Conservation (phyloP, 2,329 filamentous ascomycete genomes). For the Byssochlamys sp. region DNA sequence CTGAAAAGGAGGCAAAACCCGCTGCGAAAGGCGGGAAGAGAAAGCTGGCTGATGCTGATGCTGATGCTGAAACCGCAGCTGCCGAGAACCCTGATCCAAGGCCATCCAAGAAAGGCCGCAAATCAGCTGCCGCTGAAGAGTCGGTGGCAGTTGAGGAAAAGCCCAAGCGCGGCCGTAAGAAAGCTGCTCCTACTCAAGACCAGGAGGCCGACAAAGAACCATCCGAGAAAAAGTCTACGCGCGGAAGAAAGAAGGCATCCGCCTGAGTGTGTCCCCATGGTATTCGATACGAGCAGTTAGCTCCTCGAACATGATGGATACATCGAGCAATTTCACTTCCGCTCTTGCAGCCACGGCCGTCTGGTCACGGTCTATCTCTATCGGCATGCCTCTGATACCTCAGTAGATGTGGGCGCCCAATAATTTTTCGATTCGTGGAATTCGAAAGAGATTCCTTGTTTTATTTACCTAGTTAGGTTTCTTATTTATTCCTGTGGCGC, state of each 20-base stretch:
- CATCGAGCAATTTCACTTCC: background rate
- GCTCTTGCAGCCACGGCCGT: background rate
- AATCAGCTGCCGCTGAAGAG: constrained; percentile 3
- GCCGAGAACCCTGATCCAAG: background rate
- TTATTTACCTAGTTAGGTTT: background rate
- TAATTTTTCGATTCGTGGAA: background rate
- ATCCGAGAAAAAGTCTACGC: background rate
- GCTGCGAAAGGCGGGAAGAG: constrained; percentile 3
- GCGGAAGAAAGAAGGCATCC: constrained; percentile 3
- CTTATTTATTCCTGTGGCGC: background rate
- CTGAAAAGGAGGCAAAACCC: constrained; percentile 20
- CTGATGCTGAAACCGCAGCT: background rate
- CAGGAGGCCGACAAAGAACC: background rate
- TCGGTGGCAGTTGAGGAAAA: constrained; percentile 3
- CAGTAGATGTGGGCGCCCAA: background rate
- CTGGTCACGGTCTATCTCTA: background rate
- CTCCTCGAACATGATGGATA: background rate
- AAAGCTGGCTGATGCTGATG: constrained; percentile 1
- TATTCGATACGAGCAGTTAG: background rate
- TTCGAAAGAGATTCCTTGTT: background rate
- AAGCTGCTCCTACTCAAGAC: constrained; percentile 5
- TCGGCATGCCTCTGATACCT: background rate
- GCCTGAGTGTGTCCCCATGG: background rate
- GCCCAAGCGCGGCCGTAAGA: constrained; percentile 7
- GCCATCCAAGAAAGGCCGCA: background rate